Evolutionary conservation across 169 alveolate species (phyloP).

Genomic region (Perkinsus marinus): DNA sequence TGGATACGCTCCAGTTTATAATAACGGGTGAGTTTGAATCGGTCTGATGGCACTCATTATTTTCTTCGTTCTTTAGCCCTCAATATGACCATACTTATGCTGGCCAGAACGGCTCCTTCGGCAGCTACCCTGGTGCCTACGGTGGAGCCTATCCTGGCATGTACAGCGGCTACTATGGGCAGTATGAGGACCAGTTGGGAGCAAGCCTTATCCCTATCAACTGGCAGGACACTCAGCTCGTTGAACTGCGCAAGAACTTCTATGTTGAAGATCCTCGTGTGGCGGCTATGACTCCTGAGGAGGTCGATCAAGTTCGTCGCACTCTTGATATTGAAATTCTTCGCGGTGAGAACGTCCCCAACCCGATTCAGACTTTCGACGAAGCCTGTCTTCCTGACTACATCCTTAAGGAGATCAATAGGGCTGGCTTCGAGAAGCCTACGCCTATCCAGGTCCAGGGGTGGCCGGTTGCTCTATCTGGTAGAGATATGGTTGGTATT

Average conservation of each 20-base stretch:
- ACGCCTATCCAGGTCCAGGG: constrained; percentile 89
- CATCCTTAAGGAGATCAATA: constrained; percentile 59
- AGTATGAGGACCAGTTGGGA: not conserved
- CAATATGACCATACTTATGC: not conserved
- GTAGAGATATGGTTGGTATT: constrained; percentile 84
- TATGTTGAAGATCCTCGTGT: constrained; percentile 76
- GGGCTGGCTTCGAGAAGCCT: constrained; percentile 73
- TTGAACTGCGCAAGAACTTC: constrained; percentile 80
- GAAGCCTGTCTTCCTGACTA: constrained; percentile 82
- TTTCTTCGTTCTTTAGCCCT: not conserved
- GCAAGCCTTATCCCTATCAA: constrained; percentile 26
- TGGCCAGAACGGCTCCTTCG: not conserved
- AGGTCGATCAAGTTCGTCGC: constrained; percentile 62
- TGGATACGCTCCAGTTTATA: not conserved
- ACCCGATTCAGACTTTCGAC: constrained; percentile 73
- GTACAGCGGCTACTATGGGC: not conserved
- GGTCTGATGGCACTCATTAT: no score
- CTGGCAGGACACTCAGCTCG: constrained; percentile 60
- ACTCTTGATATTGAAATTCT: constrained; percentile 39
- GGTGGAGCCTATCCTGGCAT: not conserved
- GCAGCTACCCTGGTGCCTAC: not conserved
- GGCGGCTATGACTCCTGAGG: constrained; percentile 48
- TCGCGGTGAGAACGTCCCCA: constrained; percentile 49
- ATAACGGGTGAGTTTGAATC: not conserved
- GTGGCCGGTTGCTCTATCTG: constrained; percentile 81